Conservation (phyloP, 2,329 filamentous ascomycete species). For the Rhinocladiella mackenziei region DNA sequence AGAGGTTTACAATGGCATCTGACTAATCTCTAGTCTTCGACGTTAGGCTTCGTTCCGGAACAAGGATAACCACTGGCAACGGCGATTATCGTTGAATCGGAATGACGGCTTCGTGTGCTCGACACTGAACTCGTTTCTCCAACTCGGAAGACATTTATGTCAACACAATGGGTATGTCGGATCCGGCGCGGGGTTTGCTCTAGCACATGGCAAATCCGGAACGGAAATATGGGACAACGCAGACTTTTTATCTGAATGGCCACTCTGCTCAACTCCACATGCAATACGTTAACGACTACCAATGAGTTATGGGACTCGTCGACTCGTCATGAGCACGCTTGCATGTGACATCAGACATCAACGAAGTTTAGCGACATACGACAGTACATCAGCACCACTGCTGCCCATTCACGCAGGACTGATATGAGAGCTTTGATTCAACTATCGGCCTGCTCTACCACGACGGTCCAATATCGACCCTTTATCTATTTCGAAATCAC, state of each 20-base stretch:
- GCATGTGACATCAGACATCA: slow-evolving; percentile 23
- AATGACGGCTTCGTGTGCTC: slow-evolving; percentile 43
- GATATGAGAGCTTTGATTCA: slow-evolving; percentile 3
- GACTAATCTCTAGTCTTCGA: slow-evolving; percentile 80
- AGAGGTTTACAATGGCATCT: slow-evolving; percentile 70
- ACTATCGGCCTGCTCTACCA: slow-evolving; percentile 11
- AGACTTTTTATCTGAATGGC: slow-evolving; percentile 23
- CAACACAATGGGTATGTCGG: slow-evolving; percentile 29
- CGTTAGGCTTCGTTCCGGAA: slow-evolving; percentile 82
- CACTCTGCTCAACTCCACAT: slow-evolving; percentile 20
- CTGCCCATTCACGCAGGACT: slow-evolving; percentile 14
- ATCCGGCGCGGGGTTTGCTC: slow-evolving; percentile 32
- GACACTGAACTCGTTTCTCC: slow-evolving; percentile 23
- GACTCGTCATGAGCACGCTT: slow-evolving; percentile 13
- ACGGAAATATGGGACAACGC: slow-evolving; percentile 20
- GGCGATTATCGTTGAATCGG: slow-evolving; percentile 51
- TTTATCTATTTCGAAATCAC: slow-evolving; percentile 13
- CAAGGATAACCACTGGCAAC: slow-evolving; percentile 57
- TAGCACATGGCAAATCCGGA: slow-evolving; percentile 33
- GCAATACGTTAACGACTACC: slow-evolving; percentile 20
- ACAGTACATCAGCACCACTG: slow-evolving; percentile 19
- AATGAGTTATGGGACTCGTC: slow-evolving; percentile 12
- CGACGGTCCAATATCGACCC: slow-evolving; percentile 11
- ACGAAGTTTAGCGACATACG: slow-evolving; percentile 25
- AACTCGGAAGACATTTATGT: slow-evolving; percentile 14